phyloP scores from a whole-genome alignment of 805 yeast species.

The Saccharomycopsis synnaedendra region DNA sequence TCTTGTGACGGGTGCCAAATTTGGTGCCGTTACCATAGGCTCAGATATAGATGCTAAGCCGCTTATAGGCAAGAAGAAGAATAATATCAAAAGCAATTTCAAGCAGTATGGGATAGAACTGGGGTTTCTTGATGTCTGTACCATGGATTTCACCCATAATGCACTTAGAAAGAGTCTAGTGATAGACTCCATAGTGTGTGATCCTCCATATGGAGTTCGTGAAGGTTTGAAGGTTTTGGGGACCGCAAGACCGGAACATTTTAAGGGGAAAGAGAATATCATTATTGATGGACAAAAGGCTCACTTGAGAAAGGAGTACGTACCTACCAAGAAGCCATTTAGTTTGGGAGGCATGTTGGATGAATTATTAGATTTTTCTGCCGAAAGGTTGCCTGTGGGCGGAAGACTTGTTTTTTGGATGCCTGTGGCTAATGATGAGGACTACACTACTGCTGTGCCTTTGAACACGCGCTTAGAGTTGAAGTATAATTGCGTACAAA shows the following conservation, averaged over 20 bases:
- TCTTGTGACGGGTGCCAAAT: slow-evolving; percentile 75
- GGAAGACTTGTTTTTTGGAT: slow-evolving; percentile 94
- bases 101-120: slow-evolving; percentile 52
- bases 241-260: slow-evolving; percentile 45
- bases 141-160: slow-evolving; percentile 93
- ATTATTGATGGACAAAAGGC: slow-evolving; percentile 76
- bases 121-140: slow-evolving; percentile 60
- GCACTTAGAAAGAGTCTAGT: slow-evolving; percentile 52
- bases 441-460: slow-evolving; percentile 56
- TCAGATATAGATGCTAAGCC: slow-evolving; percentile 84
- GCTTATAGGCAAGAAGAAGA: slow-evolving; percentile 43
- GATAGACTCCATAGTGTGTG: slow-evolving; percentile 81
- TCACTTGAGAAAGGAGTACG: slow-evolving; percentile 65
- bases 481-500: slow-evolving; percentile 69
- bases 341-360: slow-evolving; percentile 65
- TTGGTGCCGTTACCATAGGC: slow-evolving; percentile 72
- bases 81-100: slow-evolving; percentile 50
- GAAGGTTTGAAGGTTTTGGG: slow-evolving; percentile 94
- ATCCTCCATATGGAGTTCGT: slow-evolving; percentile 96
- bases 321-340: slow-evolving; percentile 89
- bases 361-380: slow-evolving; percentile 66
- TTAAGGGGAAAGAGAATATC: slow-evolving; percentile 60
- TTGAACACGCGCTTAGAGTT: slow-evolving; percentile 64
- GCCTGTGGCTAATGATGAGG: slow-evolving; percentile 92
- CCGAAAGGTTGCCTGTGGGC: slow-evolving; percentile 53